Conservation (phyloP, 2,329 filamentous ascomycete genomes). For the Plectosphaerella cucumerina region DNA sequence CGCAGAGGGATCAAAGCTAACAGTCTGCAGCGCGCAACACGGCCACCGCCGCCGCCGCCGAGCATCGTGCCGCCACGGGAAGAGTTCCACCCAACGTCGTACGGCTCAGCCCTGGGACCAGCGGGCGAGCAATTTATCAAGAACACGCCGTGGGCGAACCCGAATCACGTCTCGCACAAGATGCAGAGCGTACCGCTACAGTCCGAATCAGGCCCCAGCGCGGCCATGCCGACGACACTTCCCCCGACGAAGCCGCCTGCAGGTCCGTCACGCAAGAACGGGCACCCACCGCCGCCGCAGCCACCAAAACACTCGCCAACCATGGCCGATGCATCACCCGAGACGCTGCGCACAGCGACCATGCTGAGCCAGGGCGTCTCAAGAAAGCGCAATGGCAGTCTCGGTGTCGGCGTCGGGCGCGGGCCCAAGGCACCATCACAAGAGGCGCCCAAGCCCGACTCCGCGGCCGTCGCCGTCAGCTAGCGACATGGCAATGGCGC, state of each 20-base stretch:
- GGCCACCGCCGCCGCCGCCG: constrained; percentile 23
- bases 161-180: constrained; percentile 70
- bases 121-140: constrained; percentile 85
- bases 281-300: not conserved
- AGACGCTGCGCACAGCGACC: not conserved
- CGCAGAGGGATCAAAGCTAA: not conserved
- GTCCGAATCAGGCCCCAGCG: constrained; percentile 7
- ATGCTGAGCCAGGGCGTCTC: not conserved
- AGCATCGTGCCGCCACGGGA: constrained; percentile 36
- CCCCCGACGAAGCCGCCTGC: constrained; percentile 6
- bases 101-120: constrained; percentile 49
- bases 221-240: constrained; percentile 1
- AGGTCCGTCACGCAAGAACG: constrained; percentile 4
- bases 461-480: not conserved
- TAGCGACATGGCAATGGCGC: not conserved
- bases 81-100: constrained; percentile 40
- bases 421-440: constrained; percentile 29
- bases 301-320: not conserved
- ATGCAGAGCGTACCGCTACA: constrained; percentile 30
- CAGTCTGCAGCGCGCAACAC: constrained; percentile 7
- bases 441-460: not conserved
- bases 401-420: constrained; percentile 20
- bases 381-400: not conserved
- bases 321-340: not conserved
- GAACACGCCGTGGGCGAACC: constrained; percentile 89